These are phyloP conservation scores for Triticum dicoccoides DNA, from an alignment of 176 grass and related monocot genomes.

Conservation along the genomic window DNA sequence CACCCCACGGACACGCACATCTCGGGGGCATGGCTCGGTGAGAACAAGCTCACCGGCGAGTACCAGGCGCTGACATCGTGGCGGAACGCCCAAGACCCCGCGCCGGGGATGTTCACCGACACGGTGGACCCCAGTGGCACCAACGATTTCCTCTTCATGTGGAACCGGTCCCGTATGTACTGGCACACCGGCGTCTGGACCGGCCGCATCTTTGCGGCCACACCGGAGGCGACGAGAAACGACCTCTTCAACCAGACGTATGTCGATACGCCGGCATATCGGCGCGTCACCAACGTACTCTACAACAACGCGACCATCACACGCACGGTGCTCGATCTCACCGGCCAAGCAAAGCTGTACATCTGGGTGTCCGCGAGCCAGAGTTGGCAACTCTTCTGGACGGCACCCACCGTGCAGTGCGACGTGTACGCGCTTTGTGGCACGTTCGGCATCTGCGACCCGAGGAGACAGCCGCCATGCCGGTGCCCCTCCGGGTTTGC, in stretches of 20 bases:
- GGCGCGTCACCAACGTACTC: constrained; percentile 9
- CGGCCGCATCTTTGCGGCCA: constrained; percentile 2
- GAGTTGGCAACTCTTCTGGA: constrained; percentile 23
- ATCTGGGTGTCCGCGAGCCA: constrained; percentile 3
- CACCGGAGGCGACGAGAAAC: constrained; percentile 25
- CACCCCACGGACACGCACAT: constrained; percentile 17
- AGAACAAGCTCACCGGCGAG: constrained; percentile 13
- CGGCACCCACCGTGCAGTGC: constrained; percentile 21
- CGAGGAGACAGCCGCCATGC: constrained; percentile 1
- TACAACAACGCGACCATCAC: constrained; percentile 32
- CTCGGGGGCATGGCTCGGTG: constrained; percentile 23
- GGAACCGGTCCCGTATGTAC: constrained; percentile 21
- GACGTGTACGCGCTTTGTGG: constrained; percentile 32
- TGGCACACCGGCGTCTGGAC: constrained; percentile 44
- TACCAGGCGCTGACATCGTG: background rate
- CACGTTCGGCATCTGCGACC: constrained; percentile 14
- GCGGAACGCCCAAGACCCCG: constrained; percentile 36
- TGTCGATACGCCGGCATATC: constrained; percentile 25
- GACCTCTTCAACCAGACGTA: constrained; percentile 26
- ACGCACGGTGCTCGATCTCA: constrained; percentile 36
- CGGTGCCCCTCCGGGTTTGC: constrained; percentile 23
- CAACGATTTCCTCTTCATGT: constrained; percentile 30
- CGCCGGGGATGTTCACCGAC: constrained; percentile 23
- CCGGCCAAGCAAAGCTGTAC: constrained; percentile 21
- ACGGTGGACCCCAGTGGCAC: constrained; percentile 12